These are phyloP conservation scores for Starmerella bombicola DNA, from an alignment of 805 yeast genomes.

Conservation along the genomic window DNA sequence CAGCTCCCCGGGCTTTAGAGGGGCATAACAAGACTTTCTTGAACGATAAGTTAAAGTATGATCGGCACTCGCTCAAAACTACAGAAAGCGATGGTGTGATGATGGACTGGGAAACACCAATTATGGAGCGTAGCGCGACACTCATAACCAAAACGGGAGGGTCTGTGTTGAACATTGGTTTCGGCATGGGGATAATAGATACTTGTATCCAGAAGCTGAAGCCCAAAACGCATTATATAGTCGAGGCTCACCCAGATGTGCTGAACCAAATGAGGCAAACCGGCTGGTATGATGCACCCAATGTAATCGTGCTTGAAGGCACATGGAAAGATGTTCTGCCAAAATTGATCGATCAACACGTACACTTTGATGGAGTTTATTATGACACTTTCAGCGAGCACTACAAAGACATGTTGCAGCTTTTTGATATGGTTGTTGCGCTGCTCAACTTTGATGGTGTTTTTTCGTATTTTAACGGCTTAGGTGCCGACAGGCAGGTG, in stretches of 20 bases:
- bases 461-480: constrained; percentile 85
- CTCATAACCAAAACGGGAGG: constrained; percentile 45
- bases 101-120: constrained; percentile 90
- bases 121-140: constrained; percentile 73
- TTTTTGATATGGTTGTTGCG: constrained; percentile 73
- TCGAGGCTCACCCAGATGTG: constrained; percentile 93
- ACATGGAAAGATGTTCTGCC: constrained; percentile 83
- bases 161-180: constrained; percentile 68
- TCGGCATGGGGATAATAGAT: constrained; percentile 96
- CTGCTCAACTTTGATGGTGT: constrained; percentile 68
- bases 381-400: constrained; percentile 92
- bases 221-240: constrained; percentile 69
- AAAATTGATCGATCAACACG: constrained; percentile 46
- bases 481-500: constrained; percentile 65
- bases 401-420: constrained; percentile 73
- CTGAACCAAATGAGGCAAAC: constrained; percentile 49
- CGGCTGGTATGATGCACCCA: constrained; percentile 71
- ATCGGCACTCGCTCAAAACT: constrained; percentile 51
- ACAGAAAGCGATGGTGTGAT: constrained; percentile 78
- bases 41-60: constrained; percentile 52
- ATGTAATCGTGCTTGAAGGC: constrained; percentile 71
- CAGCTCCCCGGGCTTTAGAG: constrained; percentile 22
- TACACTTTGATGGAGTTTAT: constrained; percentile 80
- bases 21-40: constrained; percentile 48
- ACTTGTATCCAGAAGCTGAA: constrained; percentile 47